Conservation (phyloP, 306 rosid genomes). For the Castanea sativa region DNA sequence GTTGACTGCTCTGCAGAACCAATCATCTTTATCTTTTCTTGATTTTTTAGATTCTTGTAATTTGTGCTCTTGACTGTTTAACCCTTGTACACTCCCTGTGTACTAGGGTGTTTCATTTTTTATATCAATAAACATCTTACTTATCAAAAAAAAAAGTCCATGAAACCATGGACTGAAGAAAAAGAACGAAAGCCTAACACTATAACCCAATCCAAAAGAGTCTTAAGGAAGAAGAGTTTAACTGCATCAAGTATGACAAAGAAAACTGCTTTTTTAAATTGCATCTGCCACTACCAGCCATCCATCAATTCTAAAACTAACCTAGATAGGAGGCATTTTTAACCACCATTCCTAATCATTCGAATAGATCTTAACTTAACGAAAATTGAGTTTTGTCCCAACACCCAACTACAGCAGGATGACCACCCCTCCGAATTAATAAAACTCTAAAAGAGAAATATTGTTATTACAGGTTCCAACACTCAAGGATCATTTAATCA, state of each 20-base stretch:
- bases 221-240: too few species aligned
- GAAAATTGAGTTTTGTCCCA: neutral
- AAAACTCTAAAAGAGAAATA: neutral
- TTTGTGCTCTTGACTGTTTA: too few species aligned
- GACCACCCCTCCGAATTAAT: neutral
- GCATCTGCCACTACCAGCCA: neutral
- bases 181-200: too few species aligned
- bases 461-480: neutral
- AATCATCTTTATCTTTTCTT: too few species aligned
- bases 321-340: neutral
- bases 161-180: too few species aligned
- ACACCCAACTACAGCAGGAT: neutral
- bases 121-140: too few species aligned
- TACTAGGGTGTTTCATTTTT: too few species aligned
- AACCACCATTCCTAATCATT: neutral
- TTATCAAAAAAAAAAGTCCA: too few species aligned
- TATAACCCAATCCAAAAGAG: too few species aligned
- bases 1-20: too few species aligned
- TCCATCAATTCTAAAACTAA: neutral
- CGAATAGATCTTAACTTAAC: neutral
- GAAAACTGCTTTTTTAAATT: neutral
- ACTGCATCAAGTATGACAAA: neutral
- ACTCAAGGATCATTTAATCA: neutral
- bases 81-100: too few species aligned
- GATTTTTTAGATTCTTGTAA: too few species aligned